phyloP scores from a whole-genome alignment of 495 filamentous ascomycete genomes.

The Jackrogersella minutella region DNA sequence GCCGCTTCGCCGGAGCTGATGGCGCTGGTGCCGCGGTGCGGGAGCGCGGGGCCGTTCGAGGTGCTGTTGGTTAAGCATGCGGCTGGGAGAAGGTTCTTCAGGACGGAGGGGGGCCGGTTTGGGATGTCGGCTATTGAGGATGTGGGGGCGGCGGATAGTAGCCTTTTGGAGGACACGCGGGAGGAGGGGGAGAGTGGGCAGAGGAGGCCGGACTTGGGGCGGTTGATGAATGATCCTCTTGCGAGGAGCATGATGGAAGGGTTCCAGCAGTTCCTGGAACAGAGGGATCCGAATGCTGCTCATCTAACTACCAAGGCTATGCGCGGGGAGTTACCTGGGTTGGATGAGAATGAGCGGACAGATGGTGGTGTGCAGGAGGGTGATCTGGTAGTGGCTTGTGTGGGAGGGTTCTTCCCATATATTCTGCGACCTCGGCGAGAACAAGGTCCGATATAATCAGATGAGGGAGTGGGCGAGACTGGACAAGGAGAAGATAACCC shows the following conservation, averaged over 20 bases:
- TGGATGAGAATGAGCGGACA: background rate
- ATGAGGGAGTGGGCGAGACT: background rate
- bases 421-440: conserved; percentile 24
- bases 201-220: conserved; percentile 9
- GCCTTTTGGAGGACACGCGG: background rate
- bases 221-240: conserved; percentile 11
- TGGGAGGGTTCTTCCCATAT: conserved; percentile 40
- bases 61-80: background rate
- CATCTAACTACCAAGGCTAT: conserved; percentile 5
- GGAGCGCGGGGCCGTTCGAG: conserved; percentile 9
- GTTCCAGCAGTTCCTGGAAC: conserved; percentile 20
- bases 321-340: conserved; percentile 8
- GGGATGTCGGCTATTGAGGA: conserved; percentile 37
- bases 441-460: too few relatives aligned
- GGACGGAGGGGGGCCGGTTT: conserved; percentile 30
- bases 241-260: background rate
- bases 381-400: conserved; percentile 35
- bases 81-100: conserved; percentile 33
- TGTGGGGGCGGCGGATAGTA: conserved; percentile 8
- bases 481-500: background rate
- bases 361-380: conserved; percentile 31
- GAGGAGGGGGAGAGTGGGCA: background rate
- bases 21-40: conserved; percentile 27
- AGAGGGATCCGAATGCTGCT: conserved; percentile 14
- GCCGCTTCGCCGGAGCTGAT: conserved; percentile 15